phyloP scores from a whole-genome alignment of 441 rosid genomes.

The Mallotus japonicus region DNA sequence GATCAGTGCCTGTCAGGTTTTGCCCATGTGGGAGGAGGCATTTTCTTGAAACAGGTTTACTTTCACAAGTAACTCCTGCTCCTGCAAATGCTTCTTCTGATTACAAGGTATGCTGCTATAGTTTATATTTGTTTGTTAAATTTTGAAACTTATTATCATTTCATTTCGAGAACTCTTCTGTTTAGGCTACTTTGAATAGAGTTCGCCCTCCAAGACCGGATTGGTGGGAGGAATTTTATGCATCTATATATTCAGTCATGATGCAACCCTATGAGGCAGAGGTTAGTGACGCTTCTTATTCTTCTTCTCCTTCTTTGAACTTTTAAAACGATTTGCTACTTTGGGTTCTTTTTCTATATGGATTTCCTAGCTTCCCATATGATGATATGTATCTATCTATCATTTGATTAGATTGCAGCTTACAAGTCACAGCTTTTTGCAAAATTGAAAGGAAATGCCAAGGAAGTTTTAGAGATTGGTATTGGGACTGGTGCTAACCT shows the following conservation, averaged over 20 bases:
- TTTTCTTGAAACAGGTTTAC: constrained; percentile 39
- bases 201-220: constrained; percentile 72
- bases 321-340: not conserved
- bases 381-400: not conserved
- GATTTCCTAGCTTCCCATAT: not conserved
- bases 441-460: constrained; percentile 56
- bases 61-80: constrained; percentile 22
- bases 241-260: constrained; percentile 39
- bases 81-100: constrained; percentile 38
- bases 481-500: constrained; percentile 89
- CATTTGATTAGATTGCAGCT: constrained; percentile 49
- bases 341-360: not conserved
- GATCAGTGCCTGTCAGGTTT: constrained; percentile 6
- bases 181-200: constrained; percentile 47
- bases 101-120: constrained; percentile 32
- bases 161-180: not conserved
- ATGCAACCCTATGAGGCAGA: constrained; percentile 70
- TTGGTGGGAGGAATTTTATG: constrained; percentile 81
- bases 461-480: constrained; percentile 78
- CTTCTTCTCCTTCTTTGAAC: too few species aligned
- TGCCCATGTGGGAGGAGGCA: constrained; percentile 56
- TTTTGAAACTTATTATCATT: not conserved
- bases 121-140: not conserved
- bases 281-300: constrained; percentile 31
- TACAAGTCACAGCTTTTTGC: constrained; percentile 61